Conservation (phyloP, 2,329 filamentous ascomycete genomes). For the Paramyrothecium roridum region DNA sequence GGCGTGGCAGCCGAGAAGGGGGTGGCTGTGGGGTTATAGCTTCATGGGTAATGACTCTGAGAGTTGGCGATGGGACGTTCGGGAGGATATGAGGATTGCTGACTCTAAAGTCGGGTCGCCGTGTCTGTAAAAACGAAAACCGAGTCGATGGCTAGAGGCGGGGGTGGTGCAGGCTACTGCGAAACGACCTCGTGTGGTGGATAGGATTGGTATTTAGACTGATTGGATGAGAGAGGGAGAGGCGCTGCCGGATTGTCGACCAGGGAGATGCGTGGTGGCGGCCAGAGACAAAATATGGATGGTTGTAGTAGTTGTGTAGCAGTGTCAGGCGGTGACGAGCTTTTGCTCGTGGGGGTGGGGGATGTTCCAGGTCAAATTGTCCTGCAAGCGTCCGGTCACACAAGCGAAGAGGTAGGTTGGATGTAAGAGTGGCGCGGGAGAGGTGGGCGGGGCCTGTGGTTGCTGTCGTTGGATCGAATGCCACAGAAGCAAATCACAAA, state of each 20-base stretch:
- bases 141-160: background rate
- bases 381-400: background rate
- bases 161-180: background rate
- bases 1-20: background rate
- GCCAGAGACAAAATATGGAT: background rate
- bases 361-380: background rate
- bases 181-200: background rate
- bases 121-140: background rate
- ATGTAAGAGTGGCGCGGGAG: background rate
- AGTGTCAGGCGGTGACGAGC: background rate
- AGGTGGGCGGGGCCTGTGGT: slow-evolving; percentile 5
- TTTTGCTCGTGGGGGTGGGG: slow-evolving; percentile 1
- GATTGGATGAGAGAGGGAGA: background rate
- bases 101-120: background rate
- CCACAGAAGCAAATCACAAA: background rate
- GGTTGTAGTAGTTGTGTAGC: background rate
- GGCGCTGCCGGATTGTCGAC: background rate
- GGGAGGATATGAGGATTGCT: background rate
- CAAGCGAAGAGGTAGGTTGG: background rate
- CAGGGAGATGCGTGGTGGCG: slow-evolving; percentile 1
- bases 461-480: slow-evolving; percentile 5
- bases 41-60: background rate
- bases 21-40: background rate
- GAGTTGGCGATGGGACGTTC: background rate
- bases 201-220: background rate